A percentile compares a stretch with the other conserved stretches of the same genome.
Evolutionary conservation across 1,284 basidiomycete genomes (phyloP).

Genomic region (Apiotrichum akiyoshidainum): DNA sequence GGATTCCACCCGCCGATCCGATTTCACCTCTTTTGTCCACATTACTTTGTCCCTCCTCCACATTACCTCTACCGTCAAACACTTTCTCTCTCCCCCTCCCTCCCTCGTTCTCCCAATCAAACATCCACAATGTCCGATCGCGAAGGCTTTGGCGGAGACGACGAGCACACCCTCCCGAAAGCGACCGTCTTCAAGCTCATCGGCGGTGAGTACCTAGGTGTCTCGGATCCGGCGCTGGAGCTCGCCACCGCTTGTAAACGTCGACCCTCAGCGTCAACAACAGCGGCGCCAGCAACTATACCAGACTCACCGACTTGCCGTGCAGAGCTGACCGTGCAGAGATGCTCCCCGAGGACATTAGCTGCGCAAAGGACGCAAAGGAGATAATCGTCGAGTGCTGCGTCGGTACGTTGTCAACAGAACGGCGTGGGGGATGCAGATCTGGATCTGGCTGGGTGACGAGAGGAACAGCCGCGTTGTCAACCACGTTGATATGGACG

Average conservation of each 20-base stretch:
- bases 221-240: too few relatives aligned
- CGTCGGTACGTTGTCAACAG: conserved; percentile 66
- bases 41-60: neutral
- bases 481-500: too few relatives aligned
- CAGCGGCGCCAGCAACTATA: too few relatives aligned
- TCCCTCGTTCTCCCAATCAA: too few relatives aligned
- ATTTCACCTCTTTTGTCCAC: neutral
- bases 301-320: too few relatives aligned
- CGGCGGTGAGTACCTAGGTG: conserved; percentile 59
- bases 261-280: too few relatives aligned
- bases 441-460: too few relatives aligned
- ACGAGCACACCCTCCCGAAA: conserved; percentile 91
- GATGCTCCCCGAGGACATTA: conserved; percentile 80
- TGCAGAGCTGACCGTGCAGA: conserved; percentile 57
- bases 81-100: too few relatives aligned
- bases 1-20: too few relatives aligned
- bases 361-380: conserved; percentile 90
- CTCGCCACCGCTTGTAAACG: too few relatives aligned
- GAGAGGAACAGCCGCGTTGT: too few relatives aligned
- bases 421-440: too few relatives aligned
- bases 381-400: conserved; percentile 97
- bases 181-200: conserved; percentile 98
- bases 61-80: neutral
- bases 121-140: conserved; percentile 40
- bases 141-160: conserved; percentile 58